phyloP scores from a whole-genome alignment of 1,284 basidiomycete species.

The Puccinia sorghi region DNA sequence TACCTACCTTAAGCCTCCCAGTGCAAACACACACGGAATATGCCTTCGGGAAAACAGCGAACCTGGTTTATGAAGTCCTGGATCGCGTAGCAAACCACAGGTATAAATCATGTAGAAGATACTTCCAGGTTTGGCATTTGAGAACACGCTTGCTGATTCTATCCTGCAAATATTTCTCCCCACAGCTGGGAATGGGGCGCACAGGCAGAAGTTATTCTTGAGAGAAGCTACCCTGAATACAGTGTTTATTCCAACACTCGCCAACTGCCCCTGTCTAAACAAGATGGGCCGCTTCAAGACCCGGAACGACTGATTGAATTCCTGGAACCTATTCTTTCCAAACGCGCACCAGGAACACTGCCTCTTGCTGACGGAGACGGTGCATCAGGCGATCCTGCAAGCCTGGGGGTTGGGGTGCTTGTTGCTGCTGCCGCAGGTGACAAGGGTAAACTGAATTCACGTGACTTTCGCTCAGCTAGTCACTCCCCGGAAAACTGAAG shows the following conservation, averaged over 20 bases:
- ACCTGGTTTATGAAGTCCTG: constrained; percentile 31
- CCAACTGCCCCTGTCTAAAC: constrained; percentile 9
- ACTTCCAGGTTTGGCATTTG: not conserved
- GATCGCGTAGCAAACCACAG: constrained; percentile 42
- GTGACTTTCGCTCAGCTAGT: not conserved
- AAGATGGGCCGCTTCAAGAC: not conserved
- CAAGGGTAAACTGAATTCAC: constrained; percentile 15
- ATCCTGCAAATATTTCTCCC: not conserved
- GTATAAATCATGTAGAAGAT: not conserved
- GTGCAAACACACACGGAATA: not conserved
- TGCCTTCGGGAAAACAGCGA: constrained; percentile 10
- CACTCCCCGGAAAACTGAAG: not conserved
- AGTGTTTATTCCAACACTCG: constrained; percentile 34
- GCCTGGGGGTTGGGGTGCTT: constrained; percentile 75
- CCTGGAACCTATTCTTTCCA: constrained; percentile 28
- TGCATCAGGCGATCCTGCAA: constrained; percentile 77
- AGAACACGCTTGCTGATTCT: not conserved
- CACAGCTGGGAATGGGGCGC: constrained; percentile 47
- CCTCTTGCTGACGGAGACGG: constrained; percentile 59
- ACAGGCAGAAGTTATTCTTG: constrained; percentile 33
- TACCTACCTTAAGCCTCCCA: not conserved
- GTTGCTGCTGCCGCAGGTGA: constrained; percentile 62
- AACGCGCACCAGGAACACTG: not conserved
- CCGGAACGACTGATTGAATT: constrained; percentile 26
- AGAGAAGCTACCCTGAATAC: constrained; percentile 1